phyloP scores from a whole-genome alignment of 768 basidiomycete species.

The Phylloporus rhodoxanthus region DNA sequence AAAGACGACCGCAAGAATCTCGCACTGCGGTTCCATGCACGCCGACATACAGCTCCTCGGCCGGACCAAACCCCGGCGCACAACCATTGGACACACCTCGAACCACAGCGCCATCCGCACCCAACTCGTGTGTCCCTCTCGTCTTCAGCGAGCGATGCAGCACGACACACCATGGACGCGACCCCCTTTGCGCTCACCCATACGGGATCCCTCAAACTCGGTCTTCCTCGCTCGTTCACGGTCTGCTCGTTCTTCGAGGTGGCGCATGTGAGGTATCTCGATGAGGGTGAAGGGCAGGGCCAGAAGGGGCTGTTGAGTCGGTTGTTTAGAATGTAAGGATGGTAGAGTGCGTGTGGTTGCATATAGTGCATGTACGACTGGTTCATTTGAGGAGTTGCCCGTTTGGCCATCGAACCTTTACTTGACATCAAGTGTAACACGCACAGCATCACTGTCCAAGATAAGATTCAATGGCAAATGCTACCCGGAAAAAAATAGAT shows the following conservation, averaged over 20 bases:
- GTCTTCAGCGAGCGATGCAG: background rate
- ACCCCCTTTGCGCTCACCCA: constrained; percentile 14
- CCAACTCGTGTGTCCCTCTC: constrained; percentile 14
- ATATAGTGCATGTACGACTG: background rate
- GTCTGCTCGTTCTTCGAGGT: constrained; percentile 15
- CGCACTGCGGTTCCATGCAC: constrained; percentile 28
- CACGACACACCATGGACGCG: constrained; percentile 14
- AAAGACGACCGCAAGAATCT: constrained; percentile 39
- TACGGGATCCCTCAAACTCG: constrained; percentile 14
- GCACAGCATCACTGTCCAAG: no score
- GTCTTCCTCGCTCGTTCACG: constrained; percentile 20
- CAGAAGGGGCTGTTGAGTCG: constrained; percentile 17
- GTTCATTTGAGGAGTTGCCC: no score
- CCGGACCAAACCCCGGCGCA: constrained; percentile 5
- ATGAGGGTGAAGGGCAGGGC: constrained; percentile 4
- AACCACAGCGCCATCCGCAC: constrained; percentile 12
- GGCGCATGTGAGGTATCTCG: constrained; percentile 18
- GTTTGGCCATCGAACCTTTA: no score
- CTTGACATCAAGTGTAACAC: no score
- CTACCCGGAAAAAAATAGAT: no score
- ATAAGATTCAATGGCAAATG: no score
- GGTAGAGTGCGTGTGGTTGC: no score
- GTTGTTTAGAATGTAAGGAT: constrained; percentile 13
- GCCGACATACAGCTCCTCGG: constrained; percentile 37
- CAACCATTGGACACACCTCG: constrained; percentile 19